Evolutionary conservation across 1,284 basidiomycete species (phyloP).

Genomic region (Peniophora sp.): DNA sequence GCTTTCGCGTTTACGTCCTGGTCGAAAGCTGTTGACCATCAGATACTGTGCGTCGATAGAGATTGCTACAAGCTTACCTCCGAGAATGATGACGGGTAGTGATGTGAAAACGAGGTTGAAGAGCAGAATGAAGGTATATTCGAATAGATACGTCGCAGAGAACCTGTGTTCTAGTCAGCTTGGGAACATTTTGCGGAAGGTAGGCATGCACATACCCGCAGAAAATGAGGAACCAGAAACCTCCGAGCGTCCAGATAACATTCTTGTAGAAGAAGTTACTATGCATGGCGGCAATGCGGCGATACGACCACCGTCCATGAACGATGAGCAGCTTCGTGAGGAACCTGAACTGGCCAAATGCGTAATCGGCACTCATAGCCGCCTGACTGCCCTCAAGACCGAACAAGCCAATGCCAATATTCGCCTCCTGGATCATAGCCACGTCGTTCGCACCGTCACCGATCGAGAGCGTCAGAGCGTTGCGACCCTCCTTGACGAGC

Average conservation of each 20-base stretch:
- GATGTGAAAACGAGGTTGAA: constrained; percentile 95
- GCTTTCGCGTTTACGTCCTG: constrained; percentile 92
- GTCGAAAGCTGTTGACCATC: constrained; percentile 65
- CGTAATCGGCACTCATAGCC: constrained; percentile 98
- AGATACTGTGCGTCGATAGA: not conserved
- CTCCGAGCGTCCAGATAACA: constrained; percentile 84
- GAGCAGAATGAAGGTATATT: constrained; percentile 89
- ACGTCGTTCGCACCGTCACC: constrained; percentile 97
- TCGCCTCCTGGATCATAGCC: constrained; percentile 98
- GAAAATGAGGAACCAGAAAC: constrained; percentile 93
- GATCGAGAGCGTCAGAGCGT: constrained; percentile 95
- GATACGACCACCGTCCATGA: constrained; percentile 95
- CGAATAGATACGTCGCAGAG: constrained; percentile 92
- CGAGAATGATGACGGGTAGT: constrained; percentile 84
- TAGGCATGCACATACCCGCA: constrained; percentile 49
- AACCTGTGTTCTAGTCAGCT: constrained; percentile 46
- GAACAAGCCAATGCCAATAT: constrained; percentile 90
- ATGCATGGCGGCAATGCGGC: constrained; percentile 95
- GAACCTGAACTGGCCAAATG: constrained; percentile 95
- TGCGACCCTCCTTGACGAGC: constrained; percentile 90
- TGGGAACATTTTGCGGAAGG: constrained; percentile 7
- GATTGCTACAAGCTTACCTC: constrained; percentile 43
- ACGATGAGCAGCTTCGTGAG: constrained; percentile 89
- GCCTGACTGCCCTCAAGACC: constrained; percentile 97
- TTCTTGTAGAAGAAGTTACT: constrained; percentile 99